Percentiles rank a stretch among this genome's conserved stretches.
These are phyloP conservation scores for Allomyces macrogynus DNA, from an alignment of 192 early-diverging fungal genomes.

Conservation along the genomic window DNA sequence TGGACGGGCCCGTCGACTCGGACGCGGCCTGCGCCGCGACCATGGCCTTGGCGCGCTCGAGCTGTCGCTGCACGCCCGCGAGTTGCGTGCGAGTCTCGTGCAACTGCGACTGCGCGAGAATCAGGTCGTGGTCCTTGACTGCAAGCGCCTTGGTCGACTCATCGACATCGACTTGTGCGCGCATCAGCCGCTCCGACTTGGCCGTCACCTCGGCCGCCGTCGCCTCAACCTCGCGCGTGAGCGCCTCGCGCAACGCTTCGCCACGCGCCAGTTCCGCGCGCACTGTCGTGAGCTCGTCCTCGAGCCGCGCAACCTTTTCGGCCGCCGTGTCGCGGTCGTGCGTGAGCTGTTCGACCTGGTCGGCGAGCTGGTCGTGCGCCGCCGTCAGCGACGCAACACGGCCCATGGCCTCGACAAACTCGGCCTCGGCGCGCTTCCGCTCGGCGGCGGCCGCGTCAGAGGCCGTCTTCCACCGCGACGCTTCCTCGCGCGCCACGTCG, in stretches of 20 bases:
- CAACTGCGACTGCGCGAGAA: background rate
- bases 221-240: background rate
- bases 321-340: background rate
- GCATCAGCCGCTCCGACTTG: background rate
- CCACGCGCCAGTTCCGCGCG: background rate
- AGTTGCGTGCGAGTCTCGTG: background rate
- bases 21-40: background rate
- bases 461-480: background rate
- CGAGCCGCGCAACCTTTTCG: background rate
- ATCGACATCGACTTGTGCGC: background rate
- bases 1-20: background rate
- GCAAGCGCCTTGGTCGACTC: background rate
- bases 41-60: background rate
- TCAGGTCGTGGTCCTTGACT: background rate
- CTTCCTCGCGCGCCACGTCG: background rate
- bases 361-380: background rate
- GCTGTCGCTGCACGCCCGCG: background rate
- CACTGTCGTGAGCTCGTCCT: background rate
- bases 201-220: background rate
- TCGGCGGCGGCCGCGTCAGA: background rate
- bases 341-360: background rate
- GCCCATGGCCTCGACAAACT: background rate
- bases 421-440: background rate
- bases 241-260: background rate
- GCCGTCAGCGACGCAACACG: background rate